Base-by-base conservation (phyloP, 2,329 filamentous ascomycete genomes). In the Ceratocystis papillata region DNA sequence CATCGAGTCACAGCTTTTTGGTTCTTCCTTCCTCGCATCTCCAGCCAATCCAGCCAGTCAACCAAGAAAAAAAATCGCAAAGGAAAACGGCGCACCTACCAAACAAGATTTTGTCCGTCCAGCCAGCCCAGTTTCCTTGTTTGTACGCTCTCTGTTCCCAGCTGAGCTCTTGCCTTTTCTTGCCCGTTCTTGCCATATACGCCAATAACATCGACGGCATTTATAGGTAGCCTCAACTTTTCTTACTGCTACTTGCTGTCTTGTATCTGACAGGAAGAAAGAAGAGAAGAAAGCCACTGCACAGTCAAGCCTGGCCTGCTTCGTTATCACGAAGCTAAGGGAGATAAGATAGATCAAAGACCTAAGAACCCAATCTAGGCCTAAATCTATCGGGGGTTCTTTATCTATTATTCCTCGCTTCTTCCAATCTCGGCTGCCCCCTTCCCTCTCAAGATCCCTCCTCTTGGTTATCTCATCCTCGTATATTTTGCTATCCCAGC, bases 381-480 rank as follows among this genome's bases (percentile, higher is more conserved):
- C 48, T 53, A 10, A 28, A 59, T 57, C 20, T 57, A n/a, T 30
- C 17, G 55, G 25, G 55, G 55, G 55, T 37, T 59, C 25, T 30
- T n/a, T 59, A 37, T 59, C 55, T 5, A 37, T 37, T 37, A n/a
- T 37, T 30, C 3, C 28, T 37, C 30, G 20, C 28, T 59, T 59
- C 12, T n/a, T 59, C 30, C 55, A 59, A 59, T 59, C n/a, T 59
- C 55, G 55, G 15, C 55, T 59, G 37, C 28, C 25, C 55, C 55
- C 30, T 28, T n/a, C 48, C 48, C 48, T 22, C 48, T 5, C 4
- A 20, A 10, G 7, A 50, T 12, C 48, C 48, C 48, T 59, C 33
- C 55, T 33, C 55, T 59, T 10, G 15, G 28, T 15, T 33, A 59
- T 59, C 55, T 59, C 28, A 20, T 7, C 46, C 15, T 41, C 1